phyloP scores from a whole-genome alignment of 495 filamentous ascomycete species.

The Penicillium alfredii region DNA sequence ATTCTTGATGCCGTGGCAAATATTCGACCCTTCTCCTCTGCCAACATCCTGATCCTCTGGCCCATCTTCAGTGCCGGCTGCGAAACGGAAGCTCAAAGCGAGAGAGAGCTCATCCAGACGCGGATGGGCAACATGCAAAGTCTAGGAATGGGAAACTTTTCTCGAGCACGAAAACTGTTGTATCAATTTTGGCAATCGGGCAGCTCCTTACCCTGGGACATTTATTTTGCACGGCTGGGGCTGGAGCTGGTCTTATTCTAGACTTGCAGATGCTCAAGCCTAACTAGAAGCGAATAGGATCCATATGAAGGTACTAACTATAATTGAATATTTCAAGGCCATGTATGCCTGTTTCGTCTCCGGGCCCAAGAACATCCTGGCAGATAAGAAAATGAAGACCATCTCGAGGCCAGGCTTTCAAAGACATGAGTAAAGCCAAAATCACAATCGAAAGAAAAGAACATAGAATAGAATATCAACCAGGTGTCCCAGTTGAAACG shows the following conservation, averaged over 20 bases:
- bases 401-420: too few species aligned
- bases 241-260: slow-evolving; percentile 29
- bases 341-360: too few species aligned
- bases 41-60: slow-evolving; percentile 32
- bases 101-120: slow-evolving; percentile 16
- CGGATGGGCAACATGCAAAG: slow-evolving; percentile 29
- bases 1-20: slow-evolving; percentile 17
- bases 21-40: slow-evolving; percentile 18
- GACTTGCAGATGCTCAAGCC: too few species aligned
- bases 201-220: slow-evolving; percentile 22
- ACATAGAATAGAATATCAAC: too few species aligned
- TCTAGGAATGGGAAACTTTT: slow-evolving; percentile 32
- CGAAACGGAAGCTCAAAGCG: slow-evolving; percentile 19
- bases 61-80: slow-evolving; percentile 32
- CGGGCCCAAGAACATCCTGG: too few species aligned
- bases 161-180: slow-evolving; percentile 22
- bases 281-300: too few species aligned
- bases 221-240: slow-evolving; percentile 16
- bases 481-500: too few species aligned
- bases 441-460: too few species aligned
- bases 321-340: too few species aligned
- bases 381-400: too few species aligned
- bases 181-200: slow-evolving; percentile 17
- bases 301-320: too few species aligned
- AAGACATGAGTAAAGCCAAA: too few species aligned